Percentiles rank a stretch among this genome's conserved stretches.
These are phyloP conservation scores for Globisporangium ultimum DNA, from an alignment of 352 stramenopile genomes.

Conservation along the genomic window DNA sequence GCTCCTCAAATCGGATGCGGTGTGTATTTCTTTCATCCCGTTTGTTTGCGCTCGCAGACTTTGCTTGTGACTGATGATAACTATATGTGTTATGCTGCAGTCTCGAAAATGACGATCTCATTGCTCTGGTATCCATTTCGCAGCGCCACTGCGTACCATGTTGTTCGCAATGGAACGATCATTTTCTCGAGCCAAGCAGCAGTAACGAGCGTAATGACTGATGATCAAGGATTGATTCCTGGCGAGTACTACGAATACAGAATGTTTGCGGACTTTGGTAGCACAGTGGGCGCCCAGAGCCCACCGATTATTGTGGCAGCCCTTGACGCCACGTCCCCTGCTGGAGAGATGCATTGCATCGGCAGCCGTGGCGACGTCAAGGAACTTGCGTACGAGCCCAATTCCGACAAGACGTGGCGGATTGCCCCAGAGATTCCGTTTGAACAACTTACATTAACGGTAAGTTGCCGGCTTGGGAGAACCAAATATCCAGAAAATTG, in stretches of 20 bases:
- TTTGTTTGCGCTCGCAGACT: not conserved
- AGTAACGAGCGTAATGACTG: constrained; percentile 5
- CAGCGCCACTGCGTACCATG: constrained; percentile 29
- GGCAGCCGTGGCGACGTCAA: constrained; percentile 22
- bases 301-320: constrained; percentile 14
- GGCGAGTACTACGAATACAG: constrained; percentile 19
- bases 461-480: constrained; percentile 7
- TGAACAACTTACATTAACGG: constrained; percentile 27
- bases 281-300: constrained; percentile 9
- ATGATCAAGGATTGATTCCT: constrained; percentile 10
- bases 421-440: constrained; percentile 25
- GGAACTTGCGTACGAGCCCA: constrained; percentile 33
- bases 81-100: constrained; percentile 12
- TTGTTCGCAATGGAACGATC: constrained; percentile 25
- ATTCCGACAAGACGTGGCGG: constrained; percentile 27
- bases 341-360: constrained; percentile 20
- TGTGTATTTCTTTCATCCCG: constrained; percentile 9
- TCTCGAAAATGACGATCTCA: constrained; percentile 26
- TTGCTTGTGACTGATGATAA: not conserved
- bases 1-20: constrained; percentile 30
- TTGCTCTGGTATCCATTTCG: constrained; percentile 45
- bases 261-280: constrained; percentile 15
- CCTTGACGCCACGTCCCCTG: constrained; percentile 6
- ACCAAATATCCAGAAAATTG: not conserved
- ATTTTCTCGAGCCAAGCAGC: constrained; percentile 6